Evolutionary conservation across 2,329 filamentous ascomycete species (phyloP).

Genomic region (Septoria linicola): DNA sequence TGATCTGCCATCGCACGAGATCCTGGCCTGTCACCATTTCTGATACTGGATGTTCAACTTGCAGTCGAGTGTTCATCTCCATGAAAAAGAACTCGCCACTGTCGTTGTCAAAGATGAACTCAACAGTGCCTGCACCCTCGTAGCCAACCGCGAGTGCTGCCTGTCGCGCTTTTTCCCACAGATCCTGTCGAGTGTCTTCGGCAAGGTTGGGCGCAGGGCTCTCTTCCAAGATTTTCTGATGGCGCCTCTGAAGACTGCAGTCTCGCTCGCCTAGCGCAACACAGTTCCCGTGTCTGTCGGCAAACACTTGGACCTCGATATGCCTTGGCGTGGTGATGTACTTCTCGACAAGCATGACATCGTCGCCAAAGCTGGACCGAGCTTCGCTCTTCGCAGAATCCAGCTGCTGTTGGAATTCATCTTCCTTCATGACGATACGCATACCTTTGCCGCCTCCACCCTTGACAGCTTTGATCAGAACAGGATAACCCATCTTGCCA

Average conservation of each 20-base stretch:
- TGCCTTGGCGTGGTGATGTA: constrained; percentile 66
- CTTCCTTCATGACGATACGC: constrained; percentile 59
- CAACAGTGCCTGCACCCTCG: constrained; percentile 65
- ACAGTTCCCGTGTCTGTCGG: constrained; percentile 63
- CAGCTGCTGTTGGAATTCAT: constrained; percentile 61
- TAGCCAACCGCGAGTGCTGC: constrained; percentile 64
- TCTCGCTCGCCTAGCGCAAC: constrained; percentile 65
- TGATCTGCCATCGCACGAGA: constrained; percentile 92
- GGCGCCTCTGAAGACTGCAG: constrained; percentile 64
- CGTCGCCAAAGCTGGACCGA: constrained; percentile 63
- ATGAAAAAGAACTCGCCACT: constrained; percentile 67
- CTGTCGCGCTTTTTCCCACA: constrained; percentile 64
- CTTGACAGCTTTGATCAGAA: constrained; percentile 66
- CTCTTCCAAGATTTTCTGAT: constrained; percentile 67
- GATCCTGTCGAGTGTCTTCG: constrained; percentile 59
- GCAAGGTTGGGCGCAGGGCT: constrained; percentile 63
- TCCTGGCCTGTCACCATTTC: constrained; percentile 75
- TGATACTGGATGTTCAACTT: constrained; percentile 95
- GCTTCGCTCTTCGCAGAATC: constrained; percentile 65
- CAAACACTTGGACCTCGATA: constrained; percentile 67
- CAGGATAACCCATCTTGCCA: constrained; percentile 65
- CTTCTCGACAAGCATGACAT: constrained; percentile 67
- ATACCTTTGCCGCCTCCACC: constrained; percentile 68
- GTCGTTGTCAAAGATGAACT: constrained; percentile 70
- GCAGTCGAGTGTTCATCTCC: constrained; percentile 77